These are phyloP conservation scores for Sanghuangporus sanghuang DNA, from an alignment of 1,284 basidiomycete genomes.

Conservation along the genomic window DNA sequence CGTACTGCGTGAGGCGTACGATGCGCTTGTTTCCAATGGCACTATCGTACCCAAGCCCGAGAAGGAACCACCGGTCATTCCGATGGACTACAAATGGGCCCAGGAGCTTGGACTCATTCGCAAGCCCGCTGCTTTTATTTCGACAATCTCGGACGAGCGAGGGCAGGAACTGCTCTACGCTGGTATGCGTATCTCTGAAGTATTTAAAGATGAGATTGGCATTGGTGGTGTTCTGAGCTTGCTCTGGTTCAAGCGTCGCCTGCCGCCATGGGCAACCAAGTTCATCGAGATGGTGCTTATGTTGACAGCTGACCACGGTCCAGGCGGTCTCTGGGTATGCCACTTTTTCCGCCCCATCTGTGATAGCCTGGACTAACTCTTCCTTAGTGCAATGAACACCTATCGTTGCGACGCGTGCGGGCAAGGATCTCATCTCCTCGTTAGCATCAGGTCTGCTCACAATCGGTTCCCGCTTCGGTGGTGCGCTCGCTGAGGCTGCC, in stretches of 20 bases:
- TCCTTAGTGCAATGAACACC: constrained; percentile 92
- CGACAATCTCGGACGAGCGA: constrained; percentile 98
- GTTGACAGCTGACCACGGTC: constrained; percentile 98
- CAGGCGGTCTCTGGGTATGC: constrained; percentile 81
- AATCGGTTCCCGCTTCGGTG: constrained; percentile 97
- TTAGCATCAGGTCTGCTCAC: constrained; percentile 95
- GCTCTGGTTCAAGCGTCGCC: constrained; percentile 96
- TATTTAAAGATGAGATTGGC: constrained; percentile 97
- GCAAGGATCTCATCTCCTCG: constrained; percentile 97
- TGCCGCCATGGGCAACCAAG: constrained; percentile 84
- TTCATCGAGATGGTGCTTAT: constrained; percentile 99
- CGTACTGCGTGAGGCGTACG: constrained; percentile 82
- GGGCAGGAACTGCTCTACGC: constrained; percentile 98
- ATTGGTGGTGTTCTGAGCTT: constrained; percentile 95
- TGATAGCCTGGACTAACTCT: neutral
- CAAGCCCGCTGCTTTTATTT: constrained; percentile 99
- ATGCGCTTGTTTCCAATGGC: constrained; percentile 72
- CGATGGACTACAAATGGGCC: constrained; percentile 99
- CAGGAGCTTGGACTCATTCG: constrained; percentile 97
- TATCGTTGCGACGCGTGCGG: constrained; percentile 98
- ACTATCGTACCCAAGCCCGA: constrained; percentile 72
- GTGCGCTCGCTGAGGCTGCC: constrained; percentile 98
- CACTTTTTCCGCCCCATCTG: neutral
- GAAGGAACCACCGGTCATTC: constrained; percentile 90
- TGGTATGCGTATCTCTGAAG: constrained; percentile 98